Evolutionary conservation across 2,329 filamentous ascomycete species (phyloP).

Genomic region (Trichoderma hamatum): DNA sequence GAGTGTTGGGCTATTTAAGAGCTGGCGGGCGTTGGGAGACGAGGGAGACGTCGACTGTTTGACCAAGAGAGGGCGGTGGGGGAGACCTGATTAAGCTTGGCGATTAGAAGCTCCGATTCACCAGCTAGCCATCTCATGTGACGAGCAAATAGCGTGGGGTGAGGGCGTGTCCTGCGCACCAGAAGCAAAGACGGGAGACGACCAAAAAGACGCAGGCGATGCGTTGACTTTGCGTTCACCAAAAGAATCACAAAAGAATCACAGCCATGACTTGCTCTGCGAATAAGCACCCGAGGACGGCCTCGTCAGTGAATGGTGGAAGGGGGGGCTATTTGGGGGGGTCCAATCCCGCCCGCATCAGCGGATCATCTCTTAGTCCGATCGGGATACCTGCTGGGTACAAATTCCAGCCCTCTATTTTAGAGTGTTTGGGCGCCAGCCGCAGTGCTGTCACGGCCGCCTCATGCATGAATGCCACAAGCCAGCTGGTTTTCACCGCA

Average conservation of each 20-base stretch:
- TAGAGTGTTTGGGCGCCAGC: constrained; percentile 17
- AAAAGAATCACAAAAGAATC: constrained; percentile 10
- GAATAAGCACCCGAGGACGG: constrained; percentile 25
- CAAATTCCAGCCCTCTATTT: neutral
- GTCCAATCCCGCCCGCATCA: constrained; percentile 26
- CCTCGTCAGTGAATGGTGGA: constrained; percentile 19
- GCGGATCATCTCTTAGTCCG: constrained; percentile 29
- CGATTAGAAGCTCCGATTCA: constrained; percentile 29
- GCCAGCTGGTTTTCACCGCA: constrained; percentile 18
- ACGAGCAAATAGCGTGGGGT: constrained; percentile 11
- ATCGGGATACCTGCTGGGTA: neutral
- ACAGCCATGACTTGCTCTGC: constrained; percentile 20
- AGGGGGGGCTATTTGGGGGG: constrained; percentile 17
- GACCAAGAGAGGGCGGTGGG: constrained; percentile 26
- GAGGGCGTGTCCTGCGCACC: constrained; percentile 9
- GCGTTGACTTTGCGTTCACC: constrained; percentile 18
- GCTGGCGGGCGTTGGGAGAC: constrained; percentile 24
- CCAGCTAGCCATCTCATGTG: constrained; percentile 32
- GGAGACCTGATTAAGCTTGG: constrained; percentile 27
- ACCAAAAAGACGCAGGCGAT: neutral
- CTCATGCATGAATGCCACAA: constrained; percentile 26
- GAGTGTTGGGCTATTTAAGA: constrained; percentile 12
- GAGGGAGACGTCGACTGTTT: constrained; percentile 6
- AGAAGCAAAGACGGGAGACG: neutral
- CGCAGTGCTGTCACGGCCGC: constrained; percentile 13